phyloP scores from a whole-genome alignment of 1,284 basidiomycete genomes.

The Ustilago trichophora region DNA sequence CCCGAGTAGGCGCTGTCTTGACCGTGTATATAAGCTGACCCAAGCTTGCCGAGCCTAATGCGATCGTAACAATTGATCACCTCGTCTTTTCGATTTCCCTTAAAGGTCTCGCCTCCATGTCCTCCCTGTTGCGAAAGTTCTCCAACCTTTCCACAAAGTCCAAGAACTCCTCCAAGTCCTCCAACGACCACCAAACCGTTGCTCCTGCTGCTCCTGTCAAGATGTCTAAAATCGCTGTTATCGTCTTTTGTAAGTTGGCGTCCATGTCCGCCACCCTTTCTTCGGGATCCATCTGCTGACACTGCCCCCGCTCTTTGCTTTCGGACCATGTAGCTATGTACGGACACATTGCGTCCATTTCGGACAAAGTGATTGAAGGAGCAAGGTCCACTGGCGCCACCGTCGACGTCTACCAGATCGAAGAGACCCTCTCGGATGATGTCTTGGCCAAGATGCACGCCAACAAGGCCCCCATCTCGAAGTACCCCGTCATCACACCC shows the following conservation, averaged over 20 bases:
- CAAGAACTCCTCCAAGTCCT: conserved; percentile 25
- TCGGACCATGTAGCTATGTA: conserved; percentile 16
- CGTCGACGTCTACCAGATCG: conserved; percentile 77
- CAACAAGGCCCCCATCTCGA: conserved; percentile 68
- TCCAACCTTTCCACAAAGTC: conserved; percentile 43
- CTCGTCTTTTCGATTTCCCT: no score
- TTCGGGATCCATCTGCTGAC: background rate
- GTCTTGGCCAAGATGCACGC: conserved; percentile 81
- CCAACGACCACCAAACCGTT: conserved; percentile 7
- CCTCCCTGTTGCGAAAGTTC: conserved; percentile 33
- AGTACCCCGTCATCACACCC: conserved; percentile 78
- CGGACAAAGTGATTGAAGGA: conserved; percentile 79
- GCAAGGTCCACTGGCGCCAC: conserved; percentile 77
- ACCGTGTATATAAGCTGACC: no score
- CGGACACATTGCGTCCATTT: conserved; percentile 72
- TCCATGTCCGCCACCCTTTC: background rate
- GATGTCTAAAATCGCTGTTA: conserved; percentile 53
- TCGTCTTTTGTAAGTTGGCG: conserved; percentile 35
- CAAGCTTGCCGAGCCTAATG: no score
- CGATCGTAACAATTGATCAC: no score
- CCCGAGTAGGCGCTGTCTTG: no score
- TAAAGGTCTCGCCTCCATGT: conserved; percentile 8
- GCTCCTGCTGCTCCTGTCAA: conserved; percentile 31
- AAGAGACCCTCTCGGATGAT: conserved; percentile 84
- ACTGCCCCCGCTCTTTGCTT: background rate